Conservation (phyloP, 371 early-diverging fungal species). For the Gilbertella persicaria region DNA sequence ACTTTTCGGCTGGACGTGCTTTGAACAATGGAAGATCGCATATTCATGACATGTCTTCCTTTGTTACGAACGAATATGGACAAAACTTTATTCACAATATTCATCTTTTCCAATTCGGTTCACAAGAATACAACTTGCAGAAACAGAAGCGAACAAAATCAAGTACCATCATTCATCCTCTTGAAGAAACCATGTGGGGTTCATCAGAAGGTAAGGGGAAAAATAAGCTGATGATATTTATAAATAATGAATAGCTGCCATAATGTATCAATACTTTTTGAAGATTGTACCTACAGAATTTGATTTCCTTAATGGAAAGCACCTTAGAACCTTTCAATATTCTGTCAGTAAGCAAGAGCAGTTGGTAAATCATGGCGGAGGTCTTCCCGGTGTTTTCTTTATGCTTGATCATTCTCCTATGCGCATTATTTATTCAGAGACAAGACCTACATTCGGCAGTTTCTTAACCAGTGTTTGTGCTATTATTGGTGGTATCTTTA, state of each 20-base stretch:
- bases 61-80: constrained; percentile 52
- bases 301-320: constrained; percentile 66
- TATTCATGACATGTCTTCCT: constrained; percentile 53
- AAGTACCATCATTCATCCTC: constrained; percentile 69
- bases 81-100: constrained; percentile 79
- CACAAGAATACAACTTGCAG: constrained; percentile 29
- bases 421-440: constrained; percentile 85
- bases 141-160: constrained; percentile 38
- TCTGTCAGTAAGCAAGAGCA: constrained; percentile 89
- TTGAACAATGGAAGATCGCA: constrained; percentile 76
- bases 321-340: constrained; percentile 87
- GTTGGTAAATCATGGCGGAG: constrained; percentile 31
- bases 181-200: constrained; percentile 67
- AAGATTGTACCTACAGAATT: constrained; percentile 92
- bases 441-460: constrained; percentile 75
- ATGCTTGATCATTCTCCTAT: constrained; percentile 96
- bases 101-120: constrained; percentile 83
- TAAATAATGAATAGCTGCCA: constrained; percentile 19
- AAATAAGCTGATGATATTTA: neutral
- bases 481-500: constrained; percentile 94
- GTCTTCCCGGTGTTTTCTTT: constrained; percentile 87
- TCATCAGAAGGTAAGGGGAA: constrained; percentile 41
- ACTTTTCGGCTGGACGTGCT: constrained; percentile 88
- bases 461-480: constrained; percentile 92
- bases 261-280: constrained; percentile 88